Conservation (phyloP, 1,139 yeast genomes). For the Dujonia santamariae region DNA sequence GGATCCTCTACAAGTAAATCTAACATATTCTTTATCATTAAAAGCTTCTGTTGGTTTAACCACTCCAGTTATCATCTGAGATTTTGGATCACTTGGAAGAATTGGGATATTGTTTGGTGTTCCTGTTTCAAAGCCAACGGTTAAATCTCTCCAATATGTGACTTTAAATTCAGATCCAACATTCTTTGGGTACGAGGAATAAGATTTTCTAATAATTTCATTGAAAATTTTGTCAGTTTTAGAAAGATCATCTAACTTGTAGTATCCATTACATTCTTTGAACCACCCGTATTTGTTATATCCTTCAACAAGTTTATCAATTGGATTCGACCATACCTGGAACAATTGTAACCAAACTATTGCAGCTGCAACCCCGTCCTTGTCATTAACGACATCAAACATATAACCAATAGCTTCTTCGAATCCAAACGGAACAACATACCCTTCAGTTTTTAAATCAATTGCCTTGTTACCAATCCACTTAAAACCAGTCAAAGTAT, state of each 20-base stretch:
- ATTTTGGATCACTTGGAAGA: slow-evolving; percentile 65
- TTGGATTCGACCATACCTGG: slow-evolving; percentile 44
- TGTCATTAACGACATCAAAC: slow-evolving; percentile 85
- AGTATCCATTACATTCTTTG: slow-evolving; percentile 86
- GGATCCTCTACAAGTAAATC: slow-evolving; percentile 89
- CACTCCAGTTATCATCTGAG: slow-evolving; percentile 84
- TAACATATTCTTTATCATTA: slow-evolving; percentile 33
- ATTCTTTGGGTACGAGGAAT: slow-evolving; percentile 29
- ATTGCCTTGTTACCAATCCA: slow-evolving; percentile 95
- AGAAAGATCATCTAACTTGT: slow-evolving; percentile 55
- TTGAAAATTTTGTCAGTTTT: slow-evolving; percentile 54
- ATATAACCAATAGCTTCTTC: slow-evolving; percentile 97
- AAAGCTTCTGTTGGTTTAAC: slow-evolving; percentile 24
- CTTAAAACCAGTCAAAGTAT: slow-evolving; percentile 92
- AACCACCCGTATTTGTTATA: slow-evolving; percentile 71
- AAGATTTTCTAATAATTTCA: slow-evolving; percentile 41
- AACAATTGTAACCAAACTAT: slow-evolving; percentile 74
- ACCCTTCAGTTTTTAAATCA: slow-evolving; percentile 63
- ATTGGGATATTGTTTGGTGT: slow-evolving; percentile 56
- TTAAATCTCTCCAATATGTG: slow-evolving; percentile 75
- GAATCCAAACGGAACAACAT: slow-evolving; percentile 77
- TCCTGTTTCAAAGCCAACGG: slow-evolving; percentile 73
- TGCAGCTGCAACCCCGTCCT: slow-evolving; percentile 89
- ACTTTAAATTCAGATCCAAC: slow-evolving; percentile 54
- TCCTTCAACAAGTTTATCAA: slow-evolving; percentile 55